Conservation (phyloP, 1,284 basidiomycete genomes). For the Apiotrichum veenhuisii region DNA sequence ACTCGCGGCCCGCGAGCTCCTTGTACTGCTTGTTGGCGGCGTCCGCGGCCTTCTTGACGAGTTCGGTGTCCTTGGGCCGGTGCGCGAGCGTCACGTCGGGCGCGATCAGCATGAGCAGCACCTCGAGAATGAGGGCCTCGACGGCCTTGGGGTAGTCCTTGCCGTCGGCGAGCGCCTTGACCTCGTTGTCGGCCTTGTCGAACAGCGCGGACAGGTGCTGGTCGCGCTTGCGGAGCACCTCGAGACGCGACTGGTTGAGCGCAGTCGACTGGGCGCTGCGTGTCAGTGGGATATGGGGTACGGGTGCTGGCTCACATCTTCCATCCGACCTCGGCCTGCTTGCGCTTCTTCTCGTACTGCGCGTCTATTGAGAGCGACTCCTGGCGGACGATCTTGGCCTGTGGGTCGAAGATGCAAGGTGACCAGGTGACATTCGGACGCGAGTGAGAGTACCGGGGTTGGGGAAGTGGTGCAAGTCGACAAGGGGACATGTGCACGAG, state of each 20-base stretch:
- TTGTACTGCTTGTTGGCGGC: conserved; percentile 41
- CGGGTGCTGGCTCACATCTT: conserved; percentile 77
- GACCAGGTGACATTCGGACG: neutral
- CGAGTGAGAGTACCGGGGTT: no score
- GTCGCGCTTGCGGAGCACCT: conserved; percentile 84
- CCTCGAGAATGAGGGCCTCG: conserved; percentile 77
- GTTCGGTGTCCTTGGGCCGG: conserved; percentile 41
- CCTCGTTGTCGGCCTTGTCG: conserved; percentile 63
- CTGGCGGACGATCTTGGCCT: conserved; percentile 94
- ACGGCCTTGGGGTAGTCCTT: conserved; percentile 72
- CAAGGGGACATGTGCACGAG: no score
- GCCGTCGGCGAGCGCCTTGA: conserved; percentile 65
- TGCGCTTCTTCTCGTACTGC: conserved; percentile 88
- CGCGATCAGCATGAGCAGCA: conserved; percentile 64
- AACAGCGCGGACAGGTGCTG: conserved; percentile 90
- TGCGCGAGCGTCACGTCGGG: conserved; percentile 53
- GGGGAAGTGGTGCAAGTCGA: no score
- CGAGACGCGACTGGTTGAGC: conserved; percentile 92
- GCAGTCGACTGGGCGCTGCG: conserved; percentile 87
- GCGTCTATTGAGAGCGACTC: conserved; percentile 88
- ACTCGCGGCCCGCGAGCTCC: conserved; percentile 62
- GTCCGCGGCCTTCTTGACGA: conserved; percentile 37
- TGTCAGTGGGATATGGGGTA: neutral
- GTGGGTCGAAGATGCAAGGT: conserved; percentile 1
- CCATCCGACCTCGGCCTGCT: conserved; percentile 84